Percentiles rank a stretch among this genome's conserved stretches.
phyloP scores from a whole-genome alignment of 805 yeast species.

The Komagataella mondaviorum region DNA sequence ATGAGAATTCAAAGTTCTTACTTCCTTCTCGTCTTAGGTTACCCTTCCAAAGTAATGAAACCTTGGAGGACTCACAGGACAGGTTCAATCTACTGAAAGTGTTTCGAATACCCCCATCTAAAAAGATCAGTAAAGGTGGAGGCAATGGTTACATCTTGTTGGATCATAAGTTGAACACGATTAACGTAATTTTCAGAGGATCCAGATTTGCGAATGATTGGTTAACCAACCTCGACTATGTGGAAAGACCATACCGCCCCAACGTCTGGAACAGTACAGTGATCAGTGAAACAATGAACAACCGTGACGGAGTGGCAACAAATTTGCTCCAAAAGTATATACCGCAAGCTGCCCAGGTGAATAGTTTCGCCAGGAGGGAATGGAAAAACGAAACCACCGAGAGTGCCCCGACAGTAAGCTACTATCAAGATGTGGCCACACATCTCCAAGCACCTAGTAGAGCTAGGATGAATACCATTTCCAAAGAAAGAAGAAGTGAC shows the following conservation, averaged over 20 bases:
- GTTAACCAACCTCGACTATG: conserved; percentile 9
- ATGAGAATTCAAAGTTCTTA: conserved; percentile 6
- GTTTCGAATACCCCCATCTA: not conserved
- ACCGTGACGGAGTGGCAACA: not conserved
- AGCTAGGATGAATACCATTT: not conserved
- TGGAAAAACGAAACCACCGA: not conserved
- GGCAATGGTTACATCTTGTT: conserved; percentile 10
- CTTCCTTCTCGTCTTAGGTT: conserved; percentile 3
- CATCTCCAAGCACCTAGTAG: too few relatives aligned
- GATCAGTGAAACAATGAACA: not conserved
- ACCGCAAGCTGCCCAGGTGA: not conserved
- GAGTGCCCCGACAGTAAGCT: not conserved
- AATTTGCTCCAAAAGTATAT: not conserved
- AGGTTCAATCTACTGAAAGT: conserved; percentile 6
- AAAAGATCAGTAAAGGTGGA: conserved; percentile 7
- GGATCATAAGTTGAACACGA: conserved; percentile 6
- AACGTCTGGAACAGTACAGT: not conserved
- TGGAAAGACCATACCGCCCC: conserved; percentile 3
- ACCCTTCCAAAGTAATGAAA: conserved; percentile 4
- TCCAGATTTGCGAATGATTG: conserved; percentile 8
- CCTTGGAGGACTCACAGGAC: not conserved
- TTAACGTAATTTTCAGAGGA: conserved; percentile 9
- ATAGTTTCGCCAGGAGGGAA: not conserved
- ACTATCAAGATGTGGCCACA: not conserved
- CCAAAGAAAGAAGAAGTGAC: not conserved